A percentile compares a stretch with the other conserved stretches of the same genome.
Evolutionary conservation across 768 basidiomycete species (phyloP).

Genomic region (Russula dissimulans): DNA sequence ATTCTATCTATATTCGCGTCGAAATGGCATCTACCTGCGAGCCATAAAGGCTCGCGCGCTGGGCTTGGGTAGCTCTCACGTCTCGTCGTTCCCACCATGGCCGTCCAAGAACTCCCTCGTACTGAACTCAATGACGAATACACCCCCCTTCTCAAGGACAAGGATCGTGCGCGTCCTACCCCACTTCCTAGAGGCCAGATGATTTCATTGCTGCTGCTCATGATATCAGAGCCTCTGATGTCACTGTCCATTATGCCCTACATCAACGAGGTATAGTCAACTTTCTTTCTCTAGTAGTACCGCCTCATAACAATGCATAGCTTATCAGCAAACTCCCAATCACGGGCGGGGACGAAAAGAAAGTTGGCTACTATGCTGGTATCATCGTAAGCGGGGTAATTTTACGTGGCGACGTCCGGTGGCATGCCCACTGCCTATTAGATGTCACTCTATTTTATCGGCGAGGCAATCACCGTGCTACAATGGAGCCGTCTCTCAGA

Average conservation of each 20-base stretch:
- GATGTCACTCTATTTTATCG: constrained; percentile 41
- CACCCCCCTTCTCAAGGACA: background rate
- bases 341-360: background rate
- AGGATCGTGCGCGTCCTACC: background rate
- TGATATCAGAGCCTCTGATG: background rate
- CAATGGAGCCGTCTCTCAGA: constrained; percentile 42
- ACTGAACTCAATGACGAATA: background rate
- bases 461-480: constrained; percentile 36
- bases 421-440: constrained; percentile 13
- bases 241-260: background rate
- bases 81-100: background rate
- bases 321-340: background rate
- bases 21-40: too few species aligned
- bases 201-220: background rate
- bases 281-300: background rate
- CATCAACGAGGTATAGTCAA: background rate
- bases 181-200: background rate
- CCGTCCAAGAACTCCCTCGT: background rate
- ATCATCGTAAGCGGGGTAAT: background rate
- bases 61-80: too few species aligned
- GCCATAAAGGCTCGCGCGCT: too few species aligned
- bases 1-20: too few species aligned
- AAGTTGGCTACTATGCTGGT: background rate
- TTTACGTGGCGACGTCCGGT: background rate
- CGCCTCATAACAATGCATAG: background rate